These are phyloP conservation scores for Stagonosporopsis vannaccii DNA, from an alignment of 2,329 filamentous ascomycete species.

Conservation along the genomic window DNA sequence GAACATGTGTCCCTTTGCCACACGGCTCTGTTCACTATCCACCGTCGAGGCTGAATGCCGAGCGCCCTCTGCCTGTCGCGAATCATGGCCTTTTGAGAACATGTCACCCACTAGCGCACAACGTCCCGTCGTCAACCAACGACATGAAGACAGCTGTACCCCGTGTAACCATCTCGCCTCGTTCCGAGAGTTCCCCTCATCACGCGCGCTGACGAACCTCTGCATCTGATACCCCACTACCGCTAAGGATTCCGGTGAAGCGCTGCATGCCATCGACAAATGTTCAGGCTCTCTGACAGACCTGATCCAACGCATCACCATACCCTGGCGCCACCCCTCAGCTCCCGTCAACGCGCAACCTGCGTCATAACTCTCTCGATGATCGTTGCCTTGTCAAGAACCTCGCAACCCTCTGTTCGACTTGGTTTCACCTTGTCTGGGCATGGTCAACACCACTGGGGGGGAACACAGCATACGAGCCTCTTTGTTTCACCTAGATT, in stretches of 20 bases:
- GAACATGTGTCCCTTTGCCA: conserved; percentile 41
- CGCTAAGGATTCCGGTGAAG: conserved; percentile 36
- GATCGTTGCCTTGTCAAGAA: conserved; percentile 18
- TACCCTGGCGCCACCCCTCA: conserved; percentile 12
- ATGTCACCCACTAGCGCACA: conserved; percentile 30
- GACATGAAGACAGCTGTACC: conserved; percentile 45
- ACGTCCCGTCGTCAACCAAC: conserved; percentile 34
- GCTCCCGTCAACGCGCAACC: conserved; percentile 6
- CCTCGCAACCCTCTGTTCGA: conserved; percentile 5
- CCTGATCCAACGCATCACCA: neutral
- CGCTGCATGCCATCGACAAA: conserved; percentile 27
- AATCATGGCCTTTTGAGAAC: conserved; percentile 35
- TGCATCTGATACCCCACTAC: conserved; percentile 29
- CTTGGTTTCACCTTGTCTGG: conserved; percentile 15
- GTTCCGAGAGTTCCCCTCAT: conserved; percentile 28
- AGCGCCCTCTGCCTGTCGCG: conserved; percentile 20
- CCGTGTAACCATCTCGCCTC: conserved; percentile 40
- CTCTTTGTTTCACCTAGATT: conserved; percentile 12
- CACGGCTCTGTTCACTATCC: conserved; percentile 18
- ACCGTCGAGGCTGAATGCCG: conserved; percentile 32
- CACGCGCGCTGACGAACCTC: conserved; percentile 31
- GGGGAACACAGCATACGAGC: conserved; percentile 16
- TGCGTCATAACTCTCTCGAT: conserved; percentile 18
- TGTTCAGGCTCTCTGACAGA: conserved; percentile 9
- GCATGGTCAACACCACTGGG: conserved; percentile 14